Evolutionary conservation across 805 yeast species (phyloP), one percentile per base, ranked within the genome.

Genomic region (Pichia membranifaciens): DNA sequence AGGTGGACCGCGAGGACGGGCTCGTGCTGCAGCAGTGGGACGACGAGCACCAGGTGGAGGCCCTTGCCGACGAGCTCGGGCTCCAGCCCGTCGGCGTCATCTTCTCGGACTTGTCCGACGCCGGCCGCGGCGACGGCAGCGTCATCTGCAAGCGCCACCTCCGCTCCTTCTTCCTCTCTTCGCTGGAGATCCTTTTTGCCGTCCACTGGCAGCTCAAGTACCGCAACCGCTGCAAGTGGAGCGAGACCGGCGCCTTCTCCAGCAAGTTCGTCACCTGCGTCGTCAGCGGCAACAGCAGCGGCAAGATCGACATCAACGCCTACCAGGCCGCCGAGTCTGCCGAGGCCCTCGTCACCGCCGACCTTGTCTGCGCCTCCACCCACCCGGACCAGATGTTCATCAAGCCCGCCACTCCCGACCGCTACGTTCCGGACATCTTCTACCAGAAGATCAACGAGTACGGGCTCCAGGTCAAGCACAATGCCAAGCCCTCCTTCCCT

Each of bases 251-350:
- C 2, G 56, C 60, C 23, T 93, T 78, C 62, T 85, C 96, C 15
- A 89, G 97, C 8, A 87, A 88, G 60, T 93, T 88, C 62, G 91
- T 90, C 17, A 91, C 98, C 0, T 90, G 97, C 68, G 91, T 89
- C 20, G 74, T 93, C 3, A 79, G 95, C 1, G 99, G 99, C n/a
- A 95, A 95, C 53, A 61, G 74, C 13, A 67, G 79, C 42, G 93
- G 95, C 20, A 96, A 91, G 52, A 91, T 93, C 59, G 99, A 91
- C 59, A 85, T 95, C 3, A 72, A 85, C 16, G 78, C 95, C 35
- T 93, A 90, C 65, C 99, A 93, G 65, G 96, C 88, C 0, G 83
- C 95, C 4, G 80, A 81, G 29, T 75, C 81, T 49, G 96, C 96
- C 0, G 97, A 93, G 66, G 95, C 88, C 0, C 71, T 93, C 59